Evolutionary conservation across 495 filamentous ascomycete species (phyloP), one percentile per base, ranked within the genome.

Genomic region (Cladorrhinum samala): DNA sequence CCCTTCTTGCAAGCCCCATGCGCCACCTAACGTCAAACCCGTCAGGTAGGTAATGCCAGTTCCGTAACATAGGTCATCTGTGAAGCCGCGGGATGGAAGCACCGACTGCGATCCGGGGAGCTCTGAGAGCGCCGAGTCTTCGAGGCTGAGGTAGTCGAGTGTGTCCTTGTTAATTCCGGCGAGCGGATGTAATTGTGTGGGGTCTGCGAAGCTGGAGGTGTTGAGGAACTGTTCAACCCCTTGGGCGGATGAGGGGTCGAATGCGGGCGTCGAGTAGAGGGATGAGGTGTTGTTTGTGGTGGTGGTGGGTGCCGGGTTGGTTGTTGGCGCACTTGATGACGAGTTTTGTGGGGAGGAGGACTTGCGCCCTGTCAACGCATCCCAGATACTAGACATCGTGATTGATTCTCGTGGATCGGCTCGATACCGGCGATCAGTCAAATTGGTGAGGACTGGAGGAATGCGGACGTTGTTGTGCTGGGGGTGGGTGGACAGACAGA

Each of bases 61-160:
- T 62, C 94, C 94, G 66, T 98, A 98, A 72, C 93, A 97, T 46
- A 98, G 83, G 69, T 98, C 93, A 67, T 98, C 93, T 46, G 88
- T 93, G 84, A 94, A 98, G 60, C 93, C 93, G 66, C 94, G 85
- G 23, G 91, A 95, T 3, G 94, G 94, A 30, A 98, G 80, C 33
- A 88, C 85, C 13, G 91, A 89, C 52, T 86, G 86, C 38, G 82
- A 77, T 62, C 91, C 91, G 46, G 93, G 89, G n/a, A 95, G 80
- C 62, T 91, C 79, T 36, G 90, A 91, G 41, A 97, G 85, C 9
- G 85, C 79, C 20, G 89, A 86, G 61, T 97, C 93, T 75, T 97
- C 93, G 65, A 98, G 86, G 43, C 84, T 81, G 43, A 98, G 80
- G 73, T 97, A 97, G 59, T 96, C 91, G 55, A 98, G 83, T 7